Conservation (phyloP, 352 stramenopile genomes). For the Pythium apleroticum region DNA sequence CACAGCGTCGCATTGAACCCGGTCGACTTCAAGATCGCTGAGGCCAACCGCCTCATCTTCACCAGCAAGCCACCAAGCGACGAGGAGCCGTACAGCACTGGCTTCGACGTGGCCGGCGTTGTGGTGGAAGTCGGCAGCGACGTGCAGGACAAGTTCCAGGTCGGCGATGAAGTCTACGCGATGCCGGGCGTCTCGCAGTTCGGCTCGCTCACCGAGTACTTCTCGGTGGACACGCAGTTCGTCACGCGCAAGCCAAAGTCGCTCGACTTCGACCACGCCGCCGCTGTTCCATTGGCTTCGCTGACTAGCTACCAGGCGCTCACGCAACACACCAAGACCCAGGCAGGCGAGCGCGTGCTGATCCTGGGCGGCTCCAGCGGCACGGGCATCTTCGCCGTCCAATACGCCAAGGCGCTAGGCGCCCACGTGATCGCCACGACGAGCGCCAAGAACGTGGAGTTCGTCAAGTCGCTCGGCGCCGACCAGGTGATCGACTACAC, state of each 20-base stretch:
- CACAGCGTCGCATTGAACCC: slow-evolving; percentile 36
- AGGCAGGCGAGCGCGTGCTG: slow-evolving; percentile 43
- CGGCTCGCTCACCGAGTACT: slow-evolving; percentile 41
- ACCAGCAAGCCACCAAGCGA: neutral
- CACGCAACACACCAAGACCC: slow-evolving; percentile 32
- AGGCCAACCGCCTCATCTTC: slow-evolving; percentile 17
- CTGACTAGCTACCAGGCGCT: slow-evolving; percentile 46
- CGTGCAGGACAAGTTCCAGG: neutral
- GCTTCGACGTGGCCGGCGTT: neutral
- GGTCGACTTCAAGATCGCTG: slow-evolving; percentile 26
- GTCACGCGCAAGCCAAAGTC: slow-evolving; percentile 46
- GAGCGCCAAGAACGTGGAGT: slow-evolving; percentile 33
- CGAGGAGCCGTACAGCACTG: neutral
- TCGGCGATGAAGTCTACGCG: slow-evolving; percentile 24
- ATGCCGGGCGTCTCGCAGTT: slow-evolving; percentile 21
- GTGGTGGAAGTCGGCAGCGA: neutral
- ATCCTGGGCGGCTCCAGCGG: slow-evolving; percentile 43
- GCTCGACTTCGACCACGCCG: slow-evolving; percentile 42
- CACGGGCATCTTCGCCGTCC: slow-evolving; percentile 42
- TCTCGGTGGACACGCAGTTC: slow-evolving; percentile 33
- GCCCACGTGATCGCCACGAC: slow-evolving; percentile 25
- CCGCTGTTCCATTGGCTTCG: slow-evolving; percentile 31
- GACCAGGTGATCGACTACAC: slow-evolving; percentile 47
- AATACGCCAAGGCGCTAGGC: slow-evolving; percentile 36
- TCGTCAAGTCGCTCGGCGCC: slow-evolving; percentile 33